Evolutionary conservation across 2,329 filamentous ascomycete species (phyloP).

Genomic region (Ascochyta rabiei): DNA sequence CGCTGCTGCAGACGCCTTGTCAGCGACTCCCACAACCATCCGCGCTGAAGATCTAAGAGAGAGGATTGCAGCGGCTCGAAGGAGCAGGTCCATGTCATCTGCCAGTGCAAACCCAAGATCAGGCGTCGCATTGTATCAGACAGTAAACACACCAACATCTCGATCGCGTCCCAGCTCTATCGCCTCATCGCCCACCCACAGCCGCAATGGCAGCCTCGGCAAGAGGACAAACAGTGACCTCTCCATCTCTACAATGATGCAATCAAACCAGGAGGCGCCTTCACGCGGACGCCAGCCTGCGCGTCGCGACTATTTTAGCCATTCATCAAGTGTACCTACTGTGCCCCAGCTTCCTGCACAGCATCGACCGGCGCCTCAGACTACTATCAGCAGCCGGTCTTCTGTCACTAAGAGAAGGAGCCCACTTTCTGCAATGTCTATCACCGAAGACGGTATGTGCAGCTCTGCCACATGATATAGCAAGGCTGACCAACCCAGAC

Average conservation of each 20-base stretch:
- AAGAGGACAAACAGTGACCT: constrained; percentile 22
- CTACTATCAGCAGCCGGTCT: constrained; percentile 10
- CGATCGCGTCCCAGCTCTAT: constrained; percentile 17
- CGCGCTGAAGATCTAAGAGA: constrained; percentile 23
- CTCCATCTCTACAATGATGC: constrained; percentile 38
- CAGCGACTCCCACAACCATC: constrained; percentile 19
- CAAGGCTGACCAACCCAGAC: constrained; percentile 5
- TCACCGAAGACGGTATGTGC: constrained; percentile 13
- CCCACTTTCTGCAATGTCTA: constrained; percentile 13
- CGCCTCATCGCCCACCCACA: constrained; percentile 11
- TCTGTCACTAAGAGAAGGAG: constrained; percentile 12
- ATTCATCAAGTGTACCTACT: constrained; percentile 1
- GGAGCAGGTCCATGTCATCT: constrained; percentile 12
- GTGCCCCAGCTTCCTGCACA: constrained; percentile 13
- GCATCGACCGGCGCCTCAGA: constrained; percentile 4
- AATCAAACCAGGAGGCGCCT: constrained; percentile 10
- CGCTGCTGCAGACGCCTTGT: constrained; percentile 34
- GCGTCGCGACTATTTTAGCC: constrained; percentile 9
- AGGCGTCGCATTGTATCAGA: neutral
- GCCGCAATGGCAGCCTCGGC: constrained; percentile 12
- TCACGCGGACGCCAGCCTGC: constrained; percentile 14
- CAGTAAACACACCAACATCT: constrained; percentile 3
- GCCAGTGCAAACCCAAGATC: constrained; percentile 1
- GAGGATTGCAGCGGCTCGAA: constrained; percentile 26
- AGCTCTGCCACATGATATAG: neutral